Base-by-base conservation (phyloP, 208 protist species). In the Tritrichomonas foetus region DNA sequence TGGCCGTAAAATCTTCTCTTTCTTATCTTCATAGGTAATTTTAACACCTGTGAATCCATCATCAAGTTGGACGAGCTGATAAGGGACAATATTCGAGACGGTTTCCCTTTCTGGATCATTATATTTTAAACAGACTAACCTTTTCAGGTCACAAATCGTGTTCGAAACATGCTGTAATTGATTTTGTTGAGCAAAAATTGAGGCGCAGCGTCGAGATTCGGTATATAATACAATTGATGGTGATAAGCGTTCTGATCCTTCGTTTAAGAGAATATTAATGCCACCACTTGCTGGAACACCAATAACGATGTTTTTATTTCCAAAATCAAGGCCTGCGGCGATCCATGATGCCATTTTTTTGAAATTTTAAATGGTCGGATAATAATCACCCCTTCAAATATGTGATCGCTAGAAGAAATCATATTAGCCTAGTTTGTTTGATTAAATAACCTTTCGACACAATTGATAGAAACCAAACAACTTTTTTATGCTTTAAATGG, bases 141-240 rank as follows among this genome's bases (percentile, higher is more conserved):
- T 14, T 57, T 89, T 89, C 1, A 89, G 47, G n/a, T 89, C 27
- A 33, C 27, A 44, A 41, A 89, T 57, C 39, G 78, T 89, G 14
- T 16, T n/a, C 8, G n/a, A 57, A n/a, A 39, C 33, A 57, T 53
- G 44, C 27, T 39, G 27, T 39, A 36, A 53, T 50, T 89, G 78
- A 39, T 89, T 16, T 39, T 53, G 41, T n/a, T 47, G 44, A 39
- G 47, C 9, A 57, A 39, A 20, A 1, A 44, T 47, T 20, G 47
- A 41, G 57, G 27, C 20, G 16, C 39, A 89, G 11, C 78, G 25
- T 22, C 78, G 41, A 8, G 33, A 22, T 47, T 57, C 39, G 33
- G 78, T 27, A 89, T 89, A 89, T 33, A 47, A 44, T 61, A 89
- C 47, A 25, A 89, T 89, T 39, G 78, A 39, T 61, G 78, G 78